phyloP scores from a whole-genome alignment of 805 yeast species.

The Candida qinlingensis region DNA sequence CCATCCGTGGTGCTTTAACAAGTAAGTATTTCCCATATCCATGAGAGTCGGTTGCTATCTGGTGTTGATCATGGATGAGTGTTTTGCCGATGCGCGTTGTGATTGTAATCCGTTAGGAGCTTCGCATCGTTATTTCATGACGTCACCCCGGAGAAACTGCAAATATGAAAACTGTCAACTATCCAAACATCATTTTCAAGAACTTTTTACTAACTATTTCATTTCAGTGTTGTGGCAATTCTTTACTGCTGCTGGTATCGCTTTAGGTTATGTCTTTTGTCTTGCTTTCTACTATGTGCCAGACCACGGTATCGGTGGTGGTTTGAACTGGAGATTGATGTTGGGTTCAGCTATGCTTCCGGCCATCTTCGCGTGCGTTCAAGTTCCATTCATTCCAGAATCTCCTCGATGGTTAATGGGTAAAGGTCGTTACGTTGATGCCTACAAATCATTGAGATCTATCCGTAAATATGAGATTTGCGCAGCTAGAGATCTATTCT shows the following conservation, averaged over 20 bases:
- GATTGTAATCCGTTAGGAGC: too few species aligned
- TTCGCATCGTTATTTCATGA: not conserved
- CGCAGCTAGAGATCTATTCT: conserved; percentile 69
- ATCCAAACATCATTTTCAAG: not conserved
- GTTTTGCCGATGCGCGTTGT: too few species aligned
- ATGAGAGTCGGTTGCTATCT: too few species aligned
- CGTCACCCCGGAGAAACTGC: too few species aligned
- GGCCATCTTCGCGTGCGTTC: conserved; percentile 52
- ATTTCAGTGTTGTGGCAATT: conserved; percentile 64
- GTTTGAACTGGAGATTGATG: conserved; percentile 67
- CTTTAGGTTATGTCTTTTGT: conserved; percentile 63
- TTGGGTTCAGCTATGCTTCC: conserved; percentile 64
- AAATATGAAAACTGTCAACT: too few species aligned
- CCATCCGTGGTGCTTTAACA: conserved; percentile 60
- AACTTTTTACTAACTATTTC: not conserved
- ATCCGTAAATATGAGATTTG: conserved; percentile 48
- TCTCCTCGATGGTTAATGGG: conserved; percentile 79
- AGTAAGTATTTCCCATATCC: not conserved
- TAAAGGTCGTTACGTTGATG: conserved; percentile 55
- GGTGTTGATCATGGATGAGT: too few species aligned
- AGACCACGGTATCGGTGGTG: conserved; percentile 30
- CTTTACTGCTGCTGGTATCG: conserved; percentile 70
- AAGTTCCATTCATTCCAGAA: conserved; percentile 66
- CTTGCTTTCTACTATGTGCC: conserved; percentile 56
- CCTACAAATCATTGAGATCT: conserved; percentile 43